phyloP scores from a whole-genome alignment of 1,284 basidiomycete genomes.

The Meira nashicola region DNA sequence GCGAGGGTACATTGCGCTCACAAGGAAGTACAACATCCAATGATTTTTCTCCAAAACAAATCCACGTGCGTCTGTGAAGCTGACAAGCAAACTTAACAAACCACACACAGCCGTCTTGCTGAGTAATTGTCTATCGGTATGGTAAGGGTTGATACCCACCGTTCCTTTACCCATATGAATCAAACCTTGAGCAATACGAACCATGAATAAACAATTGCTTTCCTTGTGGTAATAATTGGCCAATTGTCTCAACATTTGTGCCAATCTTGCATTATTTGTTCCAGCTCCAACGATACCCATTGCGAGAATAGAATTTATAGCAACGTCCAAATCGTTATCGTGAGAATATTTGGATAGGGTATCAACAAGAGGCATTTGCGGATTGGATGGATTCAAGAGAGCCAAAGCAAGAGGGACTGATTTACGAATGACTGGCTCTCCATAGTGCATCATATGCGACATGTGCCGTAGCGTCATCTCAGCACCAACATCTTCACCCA shows the following conservation, averaged over 20 bases:
- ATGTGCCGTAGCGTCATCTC: conserved; percentile 64
- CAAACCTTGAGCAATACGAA: conserved; percentile 89
- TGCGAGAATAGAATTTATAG: conserved; percentile 93
- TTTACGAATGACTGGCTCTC: conserved; percentile 86
- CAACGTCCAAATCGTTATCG: conserved; percentile 93
- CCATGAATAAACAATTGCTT: conserved; percentile 92
- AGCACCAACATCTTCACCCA: conserved; percentile 97
- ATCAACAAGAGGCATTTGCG: conserved; percentile 89
- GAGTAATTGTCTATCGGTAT: conserved; percentile 85
- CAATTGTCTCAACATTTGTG: conserved; percentile 92
- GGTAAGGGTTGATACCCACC: conserved; percentile 96
- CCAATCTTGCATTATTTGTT: conserved; percentile 93
- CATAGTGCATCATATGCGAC: conserved; percentile 78
- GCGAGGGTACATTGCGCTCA: conserved; percentile 92
- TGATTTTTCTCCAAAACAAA: conserved; percentile 91
- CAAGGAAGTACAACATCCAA: conserved; percentile 97
- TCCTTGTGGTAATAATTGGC: conserved; percentile 98
- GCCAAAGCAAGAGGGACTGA: conserved; percentile 93
- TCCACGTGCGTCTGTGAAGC: conserved; percentile 86
- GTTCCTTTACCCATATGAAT: conserved; percentile 99
- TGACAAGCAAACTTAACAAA: conserved; percentile 76
- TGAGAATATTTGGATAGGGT: conserved; percentile 99
- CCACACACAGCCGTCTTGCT: conserved; percentile 85
- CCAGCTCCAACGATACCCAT: conserved; percentile 98
- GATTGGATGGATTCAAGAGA: conserved; percentile 90